Conservation (phyloP, 2,329 filamentous ascomycete species). For the Drechslerella coelobrocha region DNA sequence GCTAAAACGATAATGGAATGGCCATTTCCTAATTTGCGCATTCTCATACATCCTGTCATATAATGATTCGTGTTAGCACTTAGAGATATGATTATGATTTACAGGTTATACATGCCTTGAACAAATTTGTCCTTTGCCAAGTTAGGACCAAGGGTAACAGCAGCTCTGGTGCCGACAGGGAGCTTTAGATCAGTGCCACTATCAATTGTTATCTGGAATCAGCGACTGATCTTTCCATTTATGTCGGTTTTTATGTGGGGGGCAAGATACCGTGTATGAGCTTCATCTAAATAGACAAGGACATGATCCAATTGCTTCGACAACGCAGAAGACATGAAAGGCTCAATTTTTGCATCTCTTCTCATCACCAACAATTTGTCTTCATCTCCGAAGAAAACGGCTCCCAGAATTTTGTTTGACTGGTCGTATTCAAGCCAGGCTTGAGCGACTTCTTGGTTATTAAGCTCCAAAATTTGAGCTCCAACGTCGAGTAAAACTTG, state of each 20-base stretch:
- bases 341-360: constrained; percentile 59
- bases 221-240: constrained; percentile 62
- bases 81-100: background rate
- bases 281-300: constrained; percentile 73
- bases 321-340: constrained; percentile 67
- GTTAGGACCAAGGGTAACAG: constrained; percentile 70
- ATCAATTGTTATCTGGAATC: background rate
- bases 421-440: constrained; percentile 62
- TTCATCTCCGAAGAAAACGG: constrained; percentile 66
- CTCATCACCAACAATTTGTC: constrained; percentile 66
- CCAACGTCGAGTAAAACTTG: constrained; percentile 74
- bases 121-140: constrained; percentile 73
- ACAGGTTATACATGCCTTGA: constrained; percentile 64
- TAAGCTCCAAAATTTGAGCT: constrained; percentile 71
- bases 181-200: constrained; percentile 43
- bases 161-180: constrained; percentile 9
- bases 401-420: constrained; percentile 55
- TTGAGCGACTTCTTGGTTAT: constrained; percentile 65
- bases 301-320: constrained; percentile 66
- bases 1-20: constrained; percentile 66
- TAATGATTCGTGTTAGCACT: background rate
- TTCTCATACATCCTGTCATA: constrained; percentile 65
- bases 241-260: constrained; percentile 68
- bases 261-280: constrained; percentile 70
- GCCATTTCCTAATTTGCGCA: constrained; percentile 71